Conservation (phyloP, 163 green algal species). For the Prototheca cutis region DNA sequence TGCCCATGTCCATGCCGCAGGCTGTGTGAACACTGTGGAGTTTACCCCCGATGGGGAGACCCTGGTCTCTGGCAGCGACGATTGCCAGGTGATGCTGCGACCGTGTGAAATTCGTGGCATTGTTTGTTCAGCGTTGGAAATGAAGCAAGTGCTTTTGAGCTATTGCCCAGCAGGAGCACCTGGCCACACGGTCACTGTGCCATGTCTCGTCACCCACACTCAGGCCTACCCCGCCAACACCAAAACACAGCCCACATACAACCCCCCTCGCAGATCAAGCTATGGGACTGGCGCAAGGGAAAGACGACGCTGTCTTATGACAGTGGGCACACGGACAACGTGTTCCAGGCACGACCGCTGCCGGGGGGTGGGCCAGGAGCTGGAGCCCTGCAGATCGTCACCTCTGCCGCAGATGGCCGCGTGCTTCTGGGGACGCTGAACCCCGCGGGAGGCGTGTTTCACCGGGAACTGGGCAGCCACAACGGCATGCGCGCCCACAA, state of each 20-base stretch:
- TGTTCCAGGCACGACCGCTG: conserved; percentile 58
- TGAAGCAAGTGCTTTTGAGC: too few relatives aligned
- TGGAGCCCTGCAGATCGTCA: too few relatives aligned
- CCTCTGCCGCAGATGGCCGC: conserved; percentile 61
- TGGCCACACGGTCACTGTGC: too few relatives aligned
- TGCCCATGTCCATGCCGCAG: conserved; percentile 4
- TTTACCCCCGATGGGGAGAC: conserved; percentile 47
- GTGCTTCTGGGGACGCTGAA: conserved; percentile 36
- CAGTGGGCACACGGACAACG: conserved; percentile 57
- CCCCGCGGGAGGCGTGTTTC: conserved; percentile 13
- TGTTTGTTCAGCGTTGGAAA: too few relatives aligned
- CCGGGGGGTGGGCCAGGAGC: conserved; percentile 32
- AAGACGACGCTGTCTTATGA: conserved; percentile 25
- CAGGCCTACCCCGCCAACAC: too few relatives aligned
- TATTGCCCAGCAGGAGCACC: too few relatives aligned
- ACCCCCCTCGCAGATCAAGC: conserved; percentile 1
- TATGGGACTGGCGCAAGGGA: conserved; percentile 59
- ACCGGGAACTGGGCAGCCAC: conserved; percentile 27
- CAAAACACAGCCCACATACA: neutral
- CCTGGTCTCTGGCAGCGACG: conserved; percentile 55
- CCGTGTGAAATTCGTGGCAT: too few relatives aligned
- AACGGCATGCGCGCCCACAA: conserved; percentile 55
- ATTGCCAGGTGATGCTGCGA: conserved; percentile 29
- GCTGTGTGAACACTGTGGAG: conserved; percentile 53
- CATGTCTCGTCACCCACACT: too few relatives aligned